phyloP scores from a whole-genome alignment of 305 asterid genomes.

The Fraxinus angustifolia region DNA sequence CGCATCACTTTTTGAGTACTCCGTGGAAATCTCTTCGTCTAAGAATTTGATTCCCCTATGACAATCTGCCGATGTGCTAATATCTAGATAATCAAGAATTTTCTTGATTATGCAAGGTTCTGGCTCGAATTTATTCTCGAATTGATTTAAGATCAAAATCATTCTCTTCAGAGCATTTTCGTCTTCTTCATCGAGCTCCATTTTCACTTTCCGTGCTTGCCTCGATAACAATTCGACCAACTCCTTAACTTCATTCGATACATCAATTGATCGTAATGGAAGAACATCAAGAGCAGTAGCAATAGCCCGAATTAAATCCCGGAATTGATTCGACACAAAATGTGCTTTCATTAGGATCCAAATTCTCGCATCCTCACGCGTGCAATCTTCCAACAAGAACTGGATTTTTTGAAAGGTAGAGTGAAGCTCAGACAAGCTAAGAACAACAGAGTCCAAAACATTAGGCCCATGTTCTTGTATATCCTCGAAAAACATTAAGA shows the following conservation, averaged over 20 bases:
- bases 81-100: slow-evolving; percentile 44
- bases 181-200: slow-evolving; percentile 52
- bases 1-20: slow-evolving; percentile 30
- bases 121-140: slow-evolving; percentile 60
- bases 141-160: slow-evolving; percentile 49
- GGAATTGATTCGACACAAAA: slow-evolving; percentile 40
- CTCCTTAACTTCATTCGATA: slow-evolving; percentile 51
- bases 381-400: slow-evolving; percentile 54
- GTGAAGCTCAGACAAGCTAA: slow-evolving; percentile 69
- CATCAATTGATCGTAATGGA: slow-evolving; percentile 40
- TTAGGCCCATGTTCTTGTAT: slow-evolving; percentile 28
- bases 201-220: slow-evolving; percentile 47
- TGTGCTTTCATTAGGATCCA: slow-evolving; percentile 59
- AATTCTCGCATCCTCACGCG: slow-evolving; percentile 45
- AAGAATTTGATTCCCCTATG: slow-evolving; percentile 48
- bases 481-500: slow-evolving; percentile 60
- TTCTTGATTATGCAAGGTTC: slow-evolving; percentile 40
- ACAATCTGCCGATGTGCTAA: slow-evolving; percentile 54
- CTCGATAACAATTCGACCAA: slow-evolving; percentile 44
- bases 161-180: slow-evolving; percentile 45
- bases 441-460: slow-evolving; percentile 30
- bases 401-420: slow-evolving; percentile 48
- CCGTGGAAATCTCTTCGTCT: slow-evolving; percentile 44
- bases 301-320: slow-evolving; percentile 35
- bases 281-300: slow-evolving; percentile 67